phyloP scores from a whole-genome alignment of 1,284 basidiomycete genomes.

The Psilocybe mexicana region DNA sequence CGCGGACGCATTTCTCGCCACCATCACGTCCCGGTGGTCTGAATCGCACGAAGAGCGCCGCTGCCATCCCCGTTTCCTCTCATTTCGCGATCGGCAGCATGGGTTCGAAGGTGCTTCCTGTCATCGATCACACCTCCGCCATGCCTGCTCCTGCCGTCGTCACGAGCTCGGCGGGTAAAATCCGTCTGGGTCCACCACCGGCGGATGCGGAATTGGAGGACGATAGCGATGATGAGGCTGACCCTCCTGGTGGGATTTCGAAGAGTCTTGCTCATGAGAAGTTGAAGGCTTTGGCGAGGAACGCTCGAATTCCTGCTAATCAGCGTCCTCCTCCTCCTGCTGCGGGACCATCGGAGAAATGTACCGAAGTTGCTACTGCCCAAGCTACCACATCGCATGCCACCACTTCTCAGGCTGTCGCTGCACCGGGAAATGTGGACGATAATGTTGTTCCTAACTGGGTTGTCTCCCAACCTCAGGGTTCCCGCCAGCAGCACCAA shows the following conservation, averaged over 20 bases:
- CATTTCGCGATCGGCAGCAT: conserved; percentile 49
- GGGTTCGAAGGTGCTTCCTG: conserved; percentile 17
- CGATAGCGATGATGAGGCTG: conserved; percentile 59
- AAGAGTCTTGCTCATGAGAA: conserved; percentile 64
- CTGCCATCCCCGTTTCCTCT: conserved; percentile 64
- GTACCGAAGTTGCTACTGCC: too few relatives aligned
- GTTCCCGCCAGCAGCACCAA: conserved; percentile 14
- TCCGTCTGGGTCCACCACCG: conserved; percentile 65
- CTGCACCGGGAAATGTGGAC: conserved; percentile 13
- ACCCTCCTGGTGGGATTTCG: conserved; percentile 46
- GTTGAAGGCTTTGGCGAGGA: conserved; percentile 52
- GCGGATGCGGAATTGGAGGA: conserved; percentile 70
- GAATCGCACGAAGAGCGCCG: conserved; percentile 63
- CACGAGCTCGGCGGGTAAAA: conserved; percentile 31
- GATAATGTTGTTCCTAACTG: conserved; percentile 30
- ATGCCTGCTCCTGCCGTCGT: conserved; percentile 1
- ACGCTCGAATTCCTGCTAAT: conserved; percentile 30
- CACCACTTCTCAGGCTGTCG: too few relatives aligned
- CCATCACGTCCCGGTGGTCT: conserved; percentile 32
- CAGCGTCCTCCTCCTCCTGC: background rate
- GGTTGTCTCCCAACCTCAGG: conserved; percentile 21
- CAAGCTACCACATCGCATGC: too few relatives aligned
- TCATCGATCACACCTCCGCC: conserved; percentile 19
- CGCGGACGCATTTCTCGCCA: conserved; percentile 13
- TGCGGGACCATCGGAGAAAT: too few relatives aligned